Percentiles rank a stretch among this genome's conserved stretches.
Conservation (phyloP, 2,329 filamentous ascomycete species). For the Aspergillus fructus region DNA sequence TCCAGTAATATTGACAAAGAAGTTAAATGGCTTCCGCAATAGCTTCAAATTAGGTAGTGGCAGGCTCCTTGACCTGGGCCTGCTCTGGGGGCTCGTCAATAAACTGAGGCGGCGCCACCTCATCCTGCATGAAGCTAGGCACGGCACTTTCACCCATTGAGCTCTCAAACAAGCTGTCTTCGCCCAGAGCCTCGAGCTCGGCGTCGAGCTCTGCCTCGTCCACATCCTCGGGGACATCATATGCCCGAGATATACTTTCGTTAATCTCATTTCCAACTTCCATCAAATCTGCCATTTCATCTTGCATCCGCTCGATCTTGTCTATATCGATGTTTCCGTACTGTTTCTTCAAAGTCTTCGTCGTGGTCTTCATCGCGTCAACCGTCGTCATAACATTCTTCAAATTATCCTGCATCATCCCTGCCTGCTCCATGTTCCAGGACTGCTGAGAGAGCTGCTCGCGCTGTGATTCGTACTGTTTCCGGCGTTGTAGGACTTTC, state of each 20-base stretch:
- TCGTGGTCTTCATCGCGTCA: constrained; percentile 95
- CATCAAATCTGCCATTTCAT: constrained; percentile 98
- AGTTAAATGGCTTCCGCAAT: background rate
- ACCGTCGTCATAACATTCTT: constrained; percentile 99
- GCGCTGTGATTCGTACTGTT: constrained; percentile 90
- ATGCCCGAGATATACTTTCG: constrained; percentile 84
- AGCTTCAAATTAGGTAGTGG: constrained; percentile 37
- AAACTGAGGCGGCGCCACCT: constrained; percentile 78
- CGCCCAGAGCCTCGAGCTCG: constrained; percentile 88
- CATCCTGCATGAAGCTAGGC: constrained; percentile 86
- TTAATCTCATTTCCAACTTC: constrained; percentile 98
- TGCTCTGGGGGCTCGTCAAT: constrained; percentile 84
- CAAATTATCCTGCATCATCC: constrained; percentile 97
- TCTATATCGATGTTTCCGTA: constrained; percentile 98
- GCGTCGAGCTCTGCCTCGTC: constrained; percentile 96
- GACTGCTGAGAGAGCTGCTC: constrained; percentile 92
- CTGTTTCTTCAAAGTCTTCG: constrained; percentile 86
- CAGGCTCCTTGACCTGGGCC: constrained; percentile 79
- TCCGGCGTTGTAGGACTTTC: constrained; percentile 88
- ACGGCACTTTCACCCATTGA: constrained; percentile 61
- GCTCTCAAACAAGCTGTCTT: constrained; percentile 87
- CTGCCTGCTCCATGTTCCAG: constrained; percentile 99
- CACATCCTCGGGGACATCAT: constrained; percentile 94
- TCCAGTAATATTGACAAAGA: constrained; percentile 11
- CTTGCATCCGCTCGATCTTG: constrained; percentile 95